A percentile compares a stretch with the other conserved stretches of the same genome.
phyloP scores from a whole-genome alignment of 2,329 filamentous ascomycete genomes.

The Nothophaeocryptopus gaeumannii region DNA sequence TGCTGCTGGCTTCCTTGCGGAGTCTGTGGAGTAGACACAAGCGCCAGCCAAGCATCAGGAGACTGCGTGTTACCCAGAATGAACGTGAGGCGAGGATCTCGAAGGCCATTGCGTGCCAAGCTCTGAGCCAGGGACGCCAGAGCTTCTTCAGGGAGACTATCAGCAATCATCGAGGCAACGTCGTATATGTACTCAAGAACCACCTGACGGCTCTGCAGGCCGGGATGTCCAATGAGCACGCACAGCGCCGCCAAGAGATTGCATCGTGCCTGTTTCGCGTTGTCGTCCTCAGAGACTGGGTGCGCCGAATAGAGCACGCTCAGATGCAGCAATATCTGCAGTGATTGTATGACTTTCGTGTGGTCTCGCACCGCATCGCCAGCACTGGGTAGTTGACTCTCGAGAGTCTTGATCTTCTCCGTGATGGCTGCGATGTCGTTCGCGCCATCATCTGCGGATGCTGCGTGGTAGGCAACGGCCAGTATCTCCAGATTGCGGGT shows the following conservation, averaged over 20 bases:
- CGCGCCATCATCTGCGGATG: constrained; percentile 16
- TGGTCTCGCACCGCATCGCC: constrained; percentile 3
- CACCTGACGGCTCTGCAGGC: constrained; percentile 35
- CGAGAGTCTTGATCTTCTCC: constrained; percentile 28
- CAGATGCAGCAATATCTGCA: constrained; percentile 40
- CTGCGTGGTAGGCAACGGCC: constrained; percentile 25
- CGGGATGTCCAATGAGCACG: constrained; percentile 38
- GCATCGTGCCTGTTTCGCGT: constrained; percentile 24
- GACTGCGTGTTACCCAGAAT: constrained; percentile 37
- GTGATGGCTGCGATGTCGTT: constrained; percentile 19
- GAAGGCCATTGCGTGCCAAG: constrained; percentile 26
- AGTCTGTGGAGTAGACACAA: constrained; percentile 35
- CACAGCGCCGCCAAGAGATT: constrained; percentile 36
- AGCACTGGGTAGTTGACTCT: constrained; percentile 13
- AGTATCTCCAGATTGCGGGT: constrained; percentile 28
- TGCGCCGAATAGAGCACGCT: constrained; percentile 37
- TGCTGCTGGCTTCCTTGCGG: constrained; percentile 30
- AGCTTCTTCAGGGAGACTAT: constrained; percentile 40
- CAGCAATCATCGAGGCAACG: constrained; percentile 42
- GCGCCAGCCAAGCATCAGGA: constrained; percentile 43
- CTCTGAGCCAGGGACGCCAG: constrained; percentile 32
- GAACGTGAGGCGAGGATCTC: constrained; percentile 40
- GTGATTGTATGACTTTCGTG: constrained; percentile 5
- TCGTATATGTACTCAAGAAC: constrained; percentile 45
- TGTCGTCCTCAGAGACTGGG: constrained; percentile 30